phyloP scores from a whole-genome alignment of 208 protist species.

The Leishmania turanica region DNA sequence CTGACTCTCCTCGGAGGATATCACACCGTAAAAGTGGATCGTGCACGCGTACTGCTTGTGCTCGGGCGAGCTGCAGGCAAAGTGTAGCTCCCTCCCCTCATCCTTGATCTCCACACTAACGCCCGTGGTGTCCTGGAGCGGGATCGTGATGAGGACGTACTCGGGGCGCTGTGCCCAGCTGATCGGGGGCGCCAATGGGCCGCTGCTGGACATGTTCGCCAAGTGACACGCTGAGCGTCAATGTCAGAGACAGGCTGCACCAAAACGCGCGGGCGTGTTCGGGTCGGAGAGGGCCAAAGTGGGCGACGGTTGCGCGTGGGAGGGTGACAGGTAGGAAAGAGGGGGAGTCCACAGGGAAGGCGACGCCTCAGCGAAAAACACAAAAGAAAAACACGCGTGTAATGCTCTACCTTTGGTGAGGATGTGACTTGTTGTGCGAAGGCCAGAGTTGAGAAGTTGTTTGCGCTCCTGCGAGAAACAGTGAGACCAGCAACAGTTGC shows the following conservation, averaged over 20 bases:
- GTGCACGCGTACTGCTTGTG: conserved; percentile 52
- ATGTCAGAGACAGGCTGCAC: background rate
- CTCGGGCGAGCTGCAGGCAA: conserved; percentile 37
- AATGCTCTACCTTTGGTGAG: background rate
- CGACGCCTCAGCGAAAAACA: background rate
- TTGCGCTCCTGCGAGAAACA: background rate
- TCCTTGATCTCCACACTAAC: conserved; percentile 65
- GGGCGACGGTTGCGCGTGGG: background rate
- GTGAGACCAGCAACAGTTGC: background rate
- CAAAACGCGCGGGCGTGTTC: background rate
- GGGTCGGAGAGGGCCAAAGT: background rate
- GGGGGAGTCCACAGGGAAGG: background rate
- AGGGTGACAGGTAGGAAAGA: background rate
- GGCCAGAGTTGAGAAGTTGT: background rate
- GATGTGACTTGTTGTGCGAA: background rate
- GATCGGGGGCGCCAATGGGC: conserved; percentile 59
- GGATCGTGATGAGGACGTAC: conserved; percentile 76
- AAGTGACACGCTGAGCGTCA: background rate
- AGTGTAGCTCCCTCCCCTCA: conserved; percentile 48
- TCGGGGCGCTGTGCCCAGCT: conserved; percentile 87
- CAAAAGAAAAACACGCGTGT: background rate
- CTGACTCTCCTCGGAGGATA: conserved; percentile 77
- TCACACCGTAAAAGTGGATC: conserved; percentile 59
- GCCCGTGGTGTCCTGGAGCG: conserved; percentile 72
- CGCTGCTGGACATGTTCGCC: conserved; percentile 19